phyloP scores from a whole-genome alignment of 2,329 filamentous ascomycete genomes.

The Neopestalotiopsis sp. region DNA sequence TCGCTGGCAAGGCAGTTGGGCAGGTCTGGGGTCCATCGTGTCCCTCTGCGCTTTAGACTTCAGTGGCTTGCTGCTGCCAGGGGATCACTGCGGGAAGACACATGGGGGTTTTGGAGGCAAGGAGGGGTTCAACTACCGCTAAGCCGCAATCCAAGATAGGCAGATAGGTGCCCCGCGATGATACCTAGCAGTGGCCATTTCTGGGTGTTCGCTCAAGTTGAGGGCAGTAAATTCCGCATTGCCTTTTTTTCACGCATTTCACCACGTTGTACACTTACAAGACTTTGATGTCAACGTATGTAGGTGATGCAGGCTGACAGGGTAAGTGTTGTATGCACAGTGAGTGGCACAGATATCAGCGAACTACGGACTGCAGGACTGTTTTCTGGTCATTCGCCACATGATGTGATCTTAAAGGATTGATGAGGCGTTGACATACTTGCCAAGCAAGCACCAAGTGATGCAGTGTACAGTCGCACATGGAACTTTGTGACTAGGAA shows the following conservation, averaged over 20 bases:
- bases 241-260: neutral
- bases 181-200: neutral
- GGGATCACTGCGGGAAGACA: neutral
- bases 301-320: neutral
- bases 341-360: neutral
- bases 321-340: too few relatives aligned
- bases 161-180: neutral
- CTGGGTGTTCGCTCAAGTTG: neutral
- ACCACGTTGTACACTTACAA: neutral
- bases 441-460: neutral
- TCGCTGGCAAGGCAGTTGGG: neutral
- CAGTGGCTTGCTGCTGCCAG: neutral
- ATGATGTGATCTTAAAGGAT: neutral
- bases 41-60: too few relatives aligned
- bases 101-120: neutral
- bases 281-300: too few relatives aligned
- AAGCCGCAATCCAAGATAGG: neutral
- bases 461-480: neutral
- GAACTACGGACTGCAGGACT: neutral
- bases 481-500: neutral
- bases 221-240: neutral
- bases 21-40: neutral
- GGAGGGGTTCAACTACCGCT: neutral
- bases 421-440: neutral
- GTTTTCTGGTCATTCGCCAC: neutral